These are phyloP conservation scores for Lignosus rhinocerotis DNA, from an alignment of 1,284 basidiomycete species.

Conservation along the genomic window DNA sequence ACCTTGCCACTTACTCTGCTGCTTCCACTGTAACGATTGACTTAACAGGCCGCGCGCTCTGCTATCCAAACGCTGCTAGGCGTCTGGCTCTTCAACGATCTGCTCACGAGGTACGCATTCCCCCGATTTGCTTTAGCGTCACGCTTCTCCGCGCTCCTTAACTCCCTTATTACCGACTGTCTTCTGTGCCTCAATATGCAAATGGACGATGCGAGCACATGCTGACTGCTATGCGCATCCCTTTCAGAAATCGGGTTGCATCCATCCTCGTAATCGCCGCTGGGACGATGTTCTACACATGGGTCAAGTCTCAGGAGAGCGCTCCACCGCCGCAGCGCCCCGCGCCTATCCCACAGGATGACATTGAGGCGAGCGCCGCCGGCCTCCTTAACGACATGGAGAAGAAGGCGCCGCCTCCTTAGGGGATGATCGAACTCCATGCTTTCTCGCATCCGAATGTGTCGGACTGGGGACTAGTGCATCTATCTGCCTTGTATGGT, in stretches of 20 bases:
- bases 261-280: conserved; percentile 63
- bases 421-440: background rate
- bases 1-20: conserved; percentile 5
- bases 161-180: background rate
- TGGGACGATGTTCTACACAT: conserved; percentile 72
- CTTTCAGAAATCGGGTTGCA: conserved; percentile 49
- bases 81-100: conserved; percentile 65
- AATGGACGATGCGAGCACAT: background rate
- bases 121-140: conserved; percentile 1
- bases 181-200: background rate
- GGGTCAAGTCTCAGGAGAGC: conserved; percentile 57
- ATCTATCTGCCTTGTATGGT: background rate
- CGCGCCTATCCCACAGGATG: conserved; percentile 28
- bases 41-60: conserved; percentile 61
- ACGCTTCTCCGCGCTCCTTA: conserved; percentile 1
- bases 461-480: background rate
- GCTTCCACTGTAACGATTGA: background rate
- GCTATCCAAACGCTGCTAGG: conserved; percentile 75
- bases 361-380: conserved; percentile 41
- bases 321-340: conserved; percentile 25
- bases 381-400: conserved; percentile 13
- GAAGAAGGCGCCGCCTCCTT: conserved; percentile 25
- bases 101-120: conserved; percentile 58
- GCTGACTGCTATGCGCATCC: background rate
- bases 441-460: background rate